Conservation (phyloP, 2,329 filamentous ascomycete species). For the Lecanosticta acicola region DNA sequence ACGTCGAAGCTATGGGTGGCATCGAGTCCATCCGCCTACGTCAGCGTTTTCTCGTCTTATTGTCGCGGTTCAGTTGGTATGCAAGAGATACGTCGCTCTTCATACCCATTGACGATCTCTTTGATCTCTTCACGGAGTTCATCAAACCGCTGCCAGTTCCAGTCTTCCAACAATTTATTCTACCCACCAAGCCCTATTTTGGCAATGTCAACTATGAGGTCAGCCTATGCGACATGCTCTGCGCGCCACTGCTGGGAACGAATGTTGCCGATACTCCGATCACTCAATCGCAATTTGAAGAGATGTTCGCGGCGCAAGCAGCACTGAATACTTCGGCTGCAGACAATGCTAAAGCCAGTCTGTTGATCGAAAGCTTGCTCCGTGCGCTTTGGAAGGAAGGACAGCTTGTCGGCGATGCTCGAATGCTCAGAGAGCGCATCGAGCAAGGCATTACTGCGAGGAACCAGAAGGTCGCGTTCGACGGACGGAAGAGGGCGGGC, state of each 20-base stretch:
- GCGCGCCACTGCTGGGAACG: slow-evolving; percentile 46
- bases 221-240: slow-evolving; percentile 50
- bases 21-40: slow-evolving; percentile 57
- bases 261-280: slow-evolving; percentile 41
- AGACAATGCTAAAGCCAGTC: slow-evolving; percentile 68
- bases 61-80: slow-evolving; percentile 30
- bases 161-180: slow-evolving; percentile 53
- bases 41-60: slow-evolving; percentile 56
- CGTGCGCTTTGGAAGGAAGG: slow-evolving; percentile 44
- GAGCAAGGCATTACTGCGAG: slow-evolving; percentile 50
- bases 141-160: slow-evolving; percentile 55
- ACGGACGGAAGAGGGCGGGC: slow-evolving; percentile 41
- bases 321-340: slow-evolving; percentile 56
- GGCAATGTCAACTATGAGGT: slow-evolving; percentile 38
- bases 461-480: slow-evolving; percentile 41
- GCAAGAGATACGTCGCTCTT: slow-evolving; percentile 34
- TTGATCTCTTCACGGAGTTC: slow-evolving; percentile 53
- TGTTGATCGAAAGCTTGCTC: slow-evolving; percentile 62
- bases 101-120: slow-evolving; percentile 52
- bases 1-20: slow-evolving; percentile 29
- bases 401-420: slow-evolving; percentile 18
- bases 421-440: slow-evolving; percentile 34
- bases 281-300: slow-evolving; percentile 46
- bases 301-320: slow-evolving; percentile 60
- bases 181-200: slow-evolving; percentile 35